Conservation (phyloP, 1,284 basidiomycete species). For the Phylloporus gajari region DNA sequence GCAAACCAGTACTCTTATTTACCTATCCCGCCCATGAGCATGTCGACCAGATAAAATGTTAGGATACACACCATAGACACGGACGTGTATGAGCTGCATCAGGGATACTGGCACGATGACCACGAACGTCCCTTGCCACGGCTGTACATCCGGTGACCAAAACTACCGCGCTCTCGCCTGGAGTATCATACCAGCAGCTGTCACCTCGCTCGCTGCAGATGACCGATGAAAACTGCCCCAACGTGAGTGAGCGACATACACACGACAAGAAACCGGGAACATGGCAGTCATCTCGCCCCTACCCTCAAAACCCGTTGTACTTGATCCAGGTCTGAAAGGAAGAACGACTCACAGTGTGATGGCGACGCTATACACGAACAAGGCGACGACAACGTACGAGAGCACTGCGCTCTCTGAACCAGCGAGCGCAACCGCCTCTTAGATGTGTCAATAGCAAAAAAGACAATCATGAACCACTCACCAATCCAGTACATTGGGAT, state of each 20-base stretch:
- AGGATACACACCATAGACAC: conserved; percentile 54
- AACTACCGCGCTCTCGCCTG: conserved; percentile 52
- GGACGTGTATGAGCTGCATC: no score
- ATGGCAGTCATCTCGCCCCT: conserved; percentile 58
- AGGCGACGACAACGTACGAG: conserved; percentile 59
- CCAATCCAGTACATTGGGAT: conserved; percentile 56
- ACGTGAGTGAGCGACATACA: conserved; percentile 9
- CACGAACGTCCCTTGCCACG: conserved; percentile 68
- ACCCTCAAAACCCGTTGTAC: not conserved
- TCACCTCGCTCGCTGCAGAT: conserved; percentile 54
- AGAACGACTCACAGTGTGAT: conserved; percentile 55
- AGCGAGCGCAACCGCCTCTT: conserved; percentile 53
- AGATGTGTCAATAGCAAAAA: not conserved
- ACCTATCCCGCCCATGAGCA: conserved; percentile 42
- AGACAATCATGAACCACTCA: conserved; percentile 29
- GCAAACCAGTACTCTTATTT: conserved; percentile 66
- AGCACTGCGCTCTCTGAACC: conserved; percentile 62
- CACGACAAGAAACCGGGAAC: conserved; percentile 40
- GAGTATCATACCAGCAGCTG: conserved; percentile 54
- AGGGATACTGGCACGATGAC: conserved; percentile 57
- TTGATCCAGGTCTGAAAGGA: not conserved
- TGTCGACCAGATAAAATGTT: not conserved
- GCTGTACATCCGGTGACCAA: conserved; percentile 54
- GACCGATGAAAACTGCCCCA: conserved; percentile 34
- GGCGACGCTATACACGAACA: conserved; percentile 67